Conservation (phyloP, 2,329 filamentous ascomycete genomes). For the Macrophomina tecta region DNA sequence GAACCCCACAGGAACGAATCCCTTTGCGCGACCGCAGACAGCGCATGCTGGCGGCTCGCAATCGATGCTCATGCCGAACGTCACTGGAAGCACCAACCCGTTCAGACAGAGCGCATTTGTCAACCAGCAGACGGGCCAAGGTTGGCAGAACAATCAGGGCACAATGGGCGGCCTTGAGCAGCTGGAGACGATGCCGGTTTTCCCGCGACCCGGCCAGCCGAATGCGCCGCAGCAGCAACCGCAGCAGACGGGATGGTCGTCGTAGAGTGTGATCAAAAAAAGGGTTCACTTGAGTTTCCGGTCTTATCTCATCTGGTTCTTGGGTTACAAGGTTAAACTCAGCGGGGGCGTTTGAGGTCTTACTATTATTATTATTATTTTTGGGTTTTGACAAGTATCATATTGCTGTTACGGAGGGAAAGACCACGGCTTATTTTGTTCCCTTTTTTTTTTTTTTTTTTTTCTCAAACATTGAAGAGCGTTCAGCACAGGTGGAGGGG, state of each 20-base stretch:
- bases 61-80: conserved; percentile 65
- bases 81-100: conserved; percentile 90
- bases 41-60: conserved; percentile 34
- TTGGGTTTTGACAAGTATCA: neutral
- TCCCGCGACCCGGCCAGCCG: conserved; percentile 64
- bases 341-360: conserved; percentile 24
- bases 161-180: conserved; percentile 84
- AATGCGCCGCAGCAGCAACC: conserved; percentile 3
- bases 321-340: neutral
- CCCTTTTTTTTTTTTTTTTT: neutral
- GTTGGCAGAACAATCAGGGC: conserved; percentile 82
- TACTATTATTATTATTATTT: neutral
- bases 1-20: conserved; percentile 73
- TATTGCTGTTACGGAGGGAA: neutral
- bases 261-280: conserved; percentile 2
- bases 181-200: conserved; percentile 79
- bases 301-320: conserved; percentile 2
- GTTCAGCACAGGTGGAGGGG: neutral
- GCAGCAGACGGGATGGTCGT: conserved; percentile 26
- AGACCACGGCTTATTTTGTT: conserved; percentile 8
- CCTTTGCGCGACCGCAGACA: conserved; percentile 64
- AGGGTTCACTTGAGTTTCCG: neutral
- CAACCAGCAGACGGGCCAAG: conserved; percentile 84
- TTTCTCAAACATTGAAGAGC: neutral
- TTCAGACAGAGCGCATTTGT: conserved; percentile 92